Evolutionary conservation across 2,329 filamentous ascomycete species (phyloP), one percentile per base, ranked within the genome.

Genomic region (Thielaviopsis cerberus): DNA sequence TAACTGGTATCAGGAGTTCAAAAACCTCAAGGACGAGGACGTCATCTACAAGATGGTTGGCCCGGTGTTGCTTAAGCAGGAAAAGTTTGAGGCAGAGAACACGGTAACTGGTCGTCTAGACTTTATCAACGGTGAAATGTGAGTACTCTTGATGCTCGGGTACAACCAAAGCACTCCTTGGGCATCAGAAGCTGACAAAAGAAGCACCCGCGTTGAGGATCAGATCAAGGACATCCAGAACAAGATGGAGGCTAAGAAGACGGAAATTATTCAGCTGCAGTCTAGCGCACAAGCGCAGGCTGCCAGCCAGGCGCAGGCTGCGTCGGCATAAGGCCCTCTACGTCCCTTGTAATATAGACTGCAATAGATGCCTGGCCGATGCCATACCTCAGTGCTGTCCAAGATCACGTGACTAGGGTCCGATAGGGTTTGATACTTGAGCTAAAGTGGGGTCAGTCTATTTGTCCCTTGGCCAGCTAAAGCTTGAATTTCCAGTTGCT

Each of bases 41-140:
- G 88, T 82, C 63, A 94, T 98, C 70, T 98, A 94, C 80, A 98
- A 97, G 72, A 81, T 96, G 50, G 82, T 95, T 53, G 92, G 92
- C 0, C 92, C 92, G 0, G 87, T 97, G 6, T 74, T 98, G 41
- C 71, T 98, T 66, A 96, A 97, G 76, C 92, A 98, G 71, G 92
- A 97, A 59, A 90, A 87, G 70, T 74, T 81, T 1, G 92, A 98
- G 69, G 92, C 92, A 0, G 82, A 89, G 63, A 85, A 87, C 75
- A 90, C 89, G 0, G 92, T 98, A 20, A 88, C 94, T 64, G 88
- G 88, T 22, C 82, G 92, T 24, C 70, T 98, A 55, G 89, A 95
- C 63, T 97, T 91, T 67, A 98, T 98, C 63, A 79, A 83, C 63
- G 88, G 91, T 66, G 91, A 98, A 68, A 92, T 97, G 89, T 95